Evolutionary conservation across 352 stramenopile species (phyloP), one percentile per base, ranked within the genome.

Genomic region (Thraustochytrium sp.): DNA sequence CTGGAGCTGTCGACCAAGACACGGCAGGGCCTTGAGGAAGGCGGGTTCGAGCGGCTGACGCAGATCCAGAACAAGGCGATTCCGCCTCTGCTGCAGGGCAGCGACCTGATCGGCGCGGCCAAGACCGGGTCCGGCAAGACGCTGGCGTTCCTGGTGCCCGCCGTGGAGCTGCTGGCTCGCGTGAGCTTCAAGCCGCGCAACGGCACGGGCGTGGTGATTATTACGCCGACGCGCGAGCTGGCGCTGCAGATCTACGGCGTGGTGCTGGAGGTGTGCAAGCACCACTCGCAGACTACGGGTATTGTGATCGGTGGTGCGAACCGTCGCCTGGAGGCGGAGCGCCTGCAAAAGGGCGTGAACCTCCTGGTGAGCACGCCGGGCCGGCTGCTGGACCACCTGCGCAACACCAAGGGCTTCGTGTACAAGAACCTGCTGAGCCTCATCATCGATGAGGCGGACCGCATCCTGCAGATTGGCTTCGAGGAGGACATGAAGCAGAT

Each of bases 201-300:
- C 86, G 97, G 96, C 51, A 98, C 96, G 40, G 97, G 96, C 44
- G 97, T 94, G 82, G 96, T 99, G 75, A 92, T 99, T 38, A 98
- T 99, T 85, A 96, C 94, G 38, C 97, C 97, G 21, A 99, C 96
- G 37, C 89, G 97, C 34, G 96, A 99, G 87, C 89, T 99, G 83
- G 95, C 95, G 62, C 92, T 99, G 85, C 97, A 99, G 88, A 99
- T 98, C 86, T 99, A 99, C 89, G 96, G 96, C 34, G 96, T 99
- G 4, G 92, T 98, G 61, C 94, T 96, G 53, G 96, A 99, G 85
- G 91, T 98, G 82, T 92, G 96, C 74, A 95, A 97, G 76, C 93
- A 97, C 84, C 92, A 98, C 87, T 92, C 89, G 82, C 93, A 98
- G 86, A 98, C 95, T 2, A 95, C 98, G 88, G 95, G 96, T 80